These are phyloP conservation scores for Prunus davidiana DNA, from an alignment of 306 rosid genomes.

Conservation along the genomic window DNA sequence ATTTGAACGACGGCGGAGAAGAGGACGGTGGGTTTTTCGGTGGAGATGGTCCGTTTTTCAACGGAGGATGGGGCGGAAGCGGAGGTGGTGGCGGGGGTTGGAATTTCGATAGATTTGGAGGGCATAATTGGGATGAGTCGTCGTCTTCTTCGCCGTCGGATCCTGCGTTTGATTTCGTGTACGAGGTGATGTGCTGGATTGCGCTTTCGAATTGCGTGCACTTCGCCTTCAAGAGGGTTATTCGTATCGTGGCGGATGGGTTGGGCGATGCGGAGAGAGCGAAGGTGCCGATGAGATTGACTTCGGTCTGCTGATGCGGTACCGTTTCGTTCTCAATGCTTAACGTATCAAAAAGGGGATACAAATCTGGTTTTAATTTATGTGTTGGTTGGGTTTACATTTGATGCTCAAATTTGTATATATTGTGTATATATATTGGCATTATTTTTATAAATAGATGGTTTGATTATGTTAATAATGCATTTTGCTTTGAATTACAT, in stretches of 20 bases:
- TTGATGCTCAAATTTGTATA: conserved; percentile 18
- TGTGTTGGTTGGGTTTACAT: neutral
- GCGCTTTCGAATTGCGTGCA: conserved; percentile 80
- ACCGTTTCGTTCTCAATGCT: conserved; percentile 13
- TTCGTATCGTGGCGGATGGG: conserved; percentile 52
- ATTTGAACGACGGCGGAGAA: conserved; percentile 29
- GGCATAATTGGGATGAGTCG: conserved; percentile 59
- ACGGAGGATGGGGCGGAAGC: conserved; percentile 41
- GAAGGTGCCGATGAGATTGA: conserved; percentile 59
- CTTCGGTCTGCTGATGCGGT: conserved; percentile 54
- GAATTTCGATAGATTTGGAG: conserved; percentile 73
- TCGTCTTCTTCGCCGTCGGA: conserved; percentile 57
- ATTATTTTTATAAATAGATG: conserved; percentile 1
- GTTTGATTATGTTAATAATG: neutral
- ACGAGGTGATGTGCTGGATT: conserved; percentile 82
- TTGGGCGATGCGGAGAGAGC: conserved; percentile 60
- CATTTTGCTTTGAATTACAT: neutral
- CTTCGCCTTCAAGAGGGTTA: conserved; percentile 70
- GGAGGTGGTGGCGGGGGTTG: conserved; percentile 62
- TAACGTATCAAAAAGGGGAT: neutral
- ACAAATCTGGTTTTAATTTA: neutral
- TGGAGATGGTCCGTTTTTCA: conserved; percentile 42
- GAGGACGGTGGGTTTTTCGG: conserved; percentile 46
- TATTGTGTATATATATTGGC: conserved; percentile 6
- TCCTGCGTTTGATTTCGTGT: conserved; percentile 81